Evolutionary conservation across 2,329 filamentous ascomycete species (phyloP).

Genomic region (Cytospora chrysosperma): DNA sequence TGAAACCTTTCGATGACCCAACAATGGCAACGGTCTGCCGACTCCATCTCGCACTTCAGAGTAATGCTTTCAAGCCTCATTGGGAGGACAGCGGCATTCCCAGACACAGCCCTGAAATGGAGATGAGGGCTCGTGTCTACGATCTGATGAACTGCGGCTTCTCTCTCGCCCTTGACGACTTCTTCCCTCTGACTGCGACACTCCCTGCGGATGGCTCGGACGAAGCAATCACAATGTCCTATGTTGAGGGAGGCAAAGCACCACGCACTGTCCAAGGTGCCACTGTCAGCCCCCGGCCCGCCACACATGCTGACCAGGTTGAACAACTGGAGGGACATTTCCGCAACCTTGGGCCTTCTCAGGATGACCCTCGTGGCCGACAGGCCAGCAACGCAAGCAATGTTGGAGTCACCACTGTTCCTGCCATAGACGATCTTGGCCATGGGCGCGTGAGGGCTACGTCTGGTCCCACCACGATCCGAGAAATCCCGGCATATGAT

Average conservation of each 20-base stretch:
- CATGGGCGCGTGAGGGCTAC: neutral
- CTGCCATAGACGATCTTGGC: neutral
- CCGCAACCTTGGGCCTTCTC: conserved; percentile 1
- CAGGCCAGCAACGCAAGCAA: neutral
- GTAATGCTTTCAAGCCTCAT: conserved; percentile 29
- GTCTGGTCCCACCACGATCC: neutral
- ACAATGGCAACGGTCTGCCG: conserved; percentile 41
- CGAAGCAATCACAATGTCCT: conserved; percentile 15
- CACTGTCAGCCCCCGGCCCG: neutral
- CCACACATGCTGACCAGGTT: neutral
- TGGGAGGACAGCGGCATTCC: conserved; percentile 26
- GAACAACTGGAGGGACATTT: conserved; percentile 14
- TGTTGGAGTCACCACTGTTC: neutral
- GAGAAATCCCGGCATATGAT: neutral
- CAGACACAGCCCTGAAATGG: conserved; percentile 9
- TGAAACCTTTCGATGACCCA: conserved; percentile 42
- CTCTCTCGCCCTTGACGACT: conserved; percentile 18
- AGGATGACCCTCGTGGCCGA: neutral
- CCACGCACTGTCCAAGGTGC: neutral
- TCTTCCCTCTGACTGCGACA: conserved; percentile 15
- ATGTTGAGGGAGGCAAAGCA: conserved; percentile 20
- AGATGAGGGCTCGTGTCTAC: conserved; percentile 21
- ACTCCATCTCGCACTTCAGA: conserved; percentile 34
- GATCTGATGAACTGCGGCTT: conserved; percentile 21
- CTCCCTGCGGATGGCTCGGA: neutral